A percentile compares a stretch with the other conserved stretches of the same genome.
Evolutionary conservation across 2,329 filamentous ascomycete genomes (phyloP).

Genomic region (Aspergillus aculeatinus): DNA sequence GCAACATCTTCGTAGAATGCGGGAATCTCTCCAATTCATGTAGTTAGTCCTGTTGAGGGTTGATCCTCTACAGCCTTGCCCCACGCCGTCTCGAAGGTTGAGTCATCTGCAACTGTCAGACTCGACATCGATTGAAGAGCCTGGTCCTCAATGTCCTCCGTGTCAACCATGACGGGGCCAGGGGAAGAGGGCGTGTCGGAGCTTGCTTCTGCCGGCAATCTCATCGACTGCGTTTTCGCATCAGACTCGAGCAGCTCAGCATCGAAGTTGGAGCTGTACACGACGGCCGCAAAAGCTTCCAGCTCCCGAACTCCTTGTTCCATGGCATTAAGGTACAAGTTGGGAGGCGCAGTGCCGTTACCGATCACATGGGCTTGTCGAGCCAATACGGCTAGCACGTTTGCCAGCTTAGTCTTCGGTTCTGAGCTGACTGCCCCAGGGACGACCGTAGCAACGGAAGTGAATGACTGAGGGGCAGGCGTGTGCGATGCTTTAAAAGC

Average conservation of each 20-base stretch:
- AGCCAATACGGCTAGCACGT: slow-evolving; percentile 83
- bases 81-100: slow-evolving; percentile 38
- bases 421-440: slow-evolving; percentile 34
- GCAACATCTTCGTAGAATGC: too few relatives aligned
- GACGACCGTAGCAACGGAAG: slow-evolving; percentile 45
- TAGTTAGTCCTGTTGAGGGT: slow-evolving; percentile 5
- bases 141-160: slow-evolving; percentile 16
- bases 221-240: slow-evolving; percentile 13
- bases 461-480: slow-evolving; percentile 44
- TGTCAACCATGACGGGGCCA: slow-evolving; percentile 22
- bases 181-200: slow-evolving; percentile 23
- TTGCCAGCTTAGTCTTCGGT: slow-evolving; percentile 73
- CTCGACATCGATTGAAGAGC: neutral
- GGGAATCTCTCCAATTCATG: neutral
- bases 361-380: slow-evolving; percentile 89
- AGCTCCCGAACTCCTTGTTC: slow-evolving; percentile 49
- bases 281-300: slow-evolving; percentile 50
- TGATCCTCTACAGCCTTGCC: slow-evolving; percentile 37
- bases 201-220: slow-evolving; percentile 2
- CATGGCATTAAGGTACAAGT: slow-evolving; percentile 46
- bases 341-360: slow-evolving; percentile 56
- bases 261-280: slow-evolving; percentile 51
- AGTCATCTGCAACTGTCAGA: slow-evolving; percentile 19
- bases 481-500: slow-evolving; percentile 63
- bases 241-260: slow-evolving; percentile 31